Conservation (phyloP, 2,329 filamentous ascomycete species). For the Chrysosphaeria jannelii region DNA sequence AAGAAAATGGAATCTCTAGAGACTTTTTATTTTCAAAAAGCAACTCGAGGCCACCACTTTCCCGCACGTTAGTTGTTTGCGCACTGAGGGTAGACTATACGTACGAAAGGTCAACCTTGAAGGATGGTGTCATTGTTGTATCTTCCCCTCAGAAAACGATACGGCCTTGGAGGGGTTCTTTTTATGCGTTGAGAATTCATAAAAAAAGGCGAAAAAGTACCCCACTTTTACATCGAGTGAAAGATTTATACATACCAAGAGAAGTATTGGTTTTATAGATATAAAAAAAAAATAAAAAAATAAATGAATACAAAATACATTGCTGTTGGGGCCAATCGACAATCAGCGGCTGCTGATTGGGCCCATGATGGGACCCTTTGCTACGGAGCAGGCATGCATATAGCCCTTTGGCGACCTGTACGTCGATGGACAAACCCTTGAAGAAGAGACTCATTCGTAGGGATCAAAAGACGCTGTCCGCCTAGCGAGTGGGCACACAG, state of each 20-base stretch:
- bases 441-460: neutral
- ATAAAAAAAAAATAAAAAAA: neutral
- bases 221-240: no score
- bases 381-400: slow-evolving; percentile 66
- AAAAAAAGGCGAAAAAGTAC: no score
- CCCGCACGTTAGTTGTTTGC: no score
- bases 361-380: slow-evolving; percentile 41
- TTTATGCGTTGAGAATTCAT: no score
- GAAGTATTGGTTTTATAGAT: neutral
- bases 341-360: slow-evolving; percentile 81
- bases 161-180: no score
- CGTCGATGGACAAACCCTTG: slow-evolving; percentile 16
- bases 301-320: slow-evolving; percentile 19
- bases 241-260: no score
- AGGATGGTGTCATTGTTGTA: neutral
- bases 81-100: no score
- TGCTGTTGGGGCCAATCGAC: slow-evolving; percentile 65
- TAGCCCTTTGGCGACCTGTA: slow-evolving; percentile 58
- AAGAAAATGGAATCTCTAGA: no score
- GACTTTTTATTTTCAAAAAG: slow-evolving; percentile 63
- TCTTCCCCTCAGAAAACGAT: no score
- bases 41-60: slow-evolving; percentile 81
- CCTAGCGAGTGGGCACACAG: slow-evolving; percentile 47
- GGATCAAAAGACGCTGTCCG: slow-evolving; percentile 16
- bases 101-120: no score